Conservation (phyloP, 2,329 filamentous ascomycete species). For the Botrytis squamosa region DNA sequence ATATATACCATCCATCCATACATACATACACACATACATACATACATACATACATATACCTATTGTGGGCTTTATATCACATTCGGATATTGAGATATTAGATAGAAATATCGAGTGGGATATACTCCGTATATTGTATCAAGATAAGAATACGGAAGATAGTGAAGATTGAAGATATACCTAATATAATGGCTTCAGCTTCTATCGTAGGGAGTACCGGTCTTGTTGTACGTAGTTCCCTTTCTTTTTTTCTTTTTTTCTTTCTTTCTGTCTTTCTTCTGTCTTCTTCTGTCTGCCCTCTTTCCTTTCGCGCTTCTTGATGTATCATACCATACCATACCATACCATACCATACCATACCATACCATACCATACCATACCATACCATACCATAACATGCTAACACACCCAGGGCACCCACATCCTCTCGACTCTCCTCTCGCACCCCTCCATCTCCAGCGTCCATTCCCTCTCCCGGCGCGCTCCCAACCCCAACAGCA, state of each 20-base stretch:
- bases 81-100: background rate
- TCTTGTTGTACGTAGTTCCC: constrained; percentile 45
- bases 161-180: background rate
- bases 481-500: constrained; percentile 48
- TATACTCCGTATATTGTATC: background rate
- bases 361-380: too few relatives aligned
- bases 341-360: too few relatives aligned
- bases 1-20: too few relatives aligned
- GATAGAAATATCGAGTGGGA: background rate
- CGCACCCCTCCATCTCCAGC: constrained; percentile 50
- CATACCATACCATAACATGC: too few relatives aligned
- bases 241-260: background rate
- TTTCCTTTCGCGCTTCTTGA: too few relatives aligned
- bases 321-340: too few relatives aligned
- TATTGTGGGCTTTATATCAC: too few relatives aligned
- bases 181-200: constrained; percentile 44
- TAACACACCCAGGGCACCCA: constrained; percentile 54
- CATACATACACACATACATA: too few relatives aligned
- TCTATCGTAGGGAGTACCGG: constrained; percentile 48
- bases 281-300: too few relatives aligned
- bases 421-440: constrained; percentile 68
- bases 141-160: background rate
- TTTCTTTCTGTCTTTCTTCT: too few relatives aligned
- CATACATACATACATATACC: too few relatives aligned
- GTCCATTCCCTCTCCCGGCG: constrained; percentile 64